Conservation (phyloP, 2,329 filamentous ascomycete species). For the Claviceps fusiformis region DNA sequence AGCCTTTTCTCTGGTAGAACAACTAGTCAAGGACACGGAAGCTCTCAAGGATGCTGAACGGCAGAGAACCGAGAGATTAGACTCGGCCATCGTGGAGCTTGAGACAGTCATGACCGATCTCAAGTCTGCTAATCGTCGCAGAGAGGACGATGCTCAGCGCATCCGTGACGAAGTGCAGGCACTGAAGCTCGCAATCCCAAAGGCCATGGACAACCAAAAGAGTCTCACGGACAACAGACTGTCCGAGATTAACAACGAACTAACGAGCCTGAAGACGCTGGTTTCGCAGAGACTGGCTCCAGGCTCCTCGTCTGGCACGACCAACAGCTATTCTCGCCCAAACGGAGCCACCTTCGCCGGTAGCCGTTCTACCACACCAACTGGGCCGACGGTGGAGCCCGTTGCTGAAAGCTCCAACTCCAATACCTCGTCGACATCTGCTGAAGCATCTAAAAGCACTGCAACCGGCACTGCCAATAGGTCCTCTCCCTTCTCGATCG, state of each 20-base stretch:
- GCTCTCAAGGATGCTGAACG: constrained; percentile 78
- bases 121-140: constrained; percentile 64
- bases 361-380: constrained; percentile 6
- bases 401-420: constrained; percentile 11
- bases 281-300: constrained; percentile 50
- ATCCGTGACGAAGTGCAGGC: constrained; percentile 75
- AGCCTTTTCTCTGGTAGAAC: constrained; percentile 82
- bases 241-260: constrained; percentile 72
- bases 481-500: constrained; percentile 20
- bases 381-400: constrained; percentile 10
- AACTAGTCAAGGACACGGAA: constrained; percentile 80
- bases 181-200: constrained; percentile 75
- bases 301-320: constrained; percentile 13
- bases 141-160: constrained; percentile 77
- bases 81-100: constrained; percentile 68
- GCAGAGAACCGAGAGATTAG: constrained; percentile 68
- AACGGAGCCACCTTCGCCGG: not conserved
- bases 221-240: constrained; percentile 68
- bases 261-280: constrained; percentile 85
- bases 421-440: constrained; percentile 10
- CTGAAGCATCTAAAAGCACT: constrained; percentile 20
- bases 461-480: constrained; percentile 17
- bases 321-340: constrained; percentile 8
- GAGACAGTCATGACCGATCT: constrained; percentile 71
- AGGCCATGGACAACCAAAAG: constrained; percentile 78